Base-by-base conservation (phyloP, 1,139 yeast species). In the Hansenula lynferdii region DNA sequence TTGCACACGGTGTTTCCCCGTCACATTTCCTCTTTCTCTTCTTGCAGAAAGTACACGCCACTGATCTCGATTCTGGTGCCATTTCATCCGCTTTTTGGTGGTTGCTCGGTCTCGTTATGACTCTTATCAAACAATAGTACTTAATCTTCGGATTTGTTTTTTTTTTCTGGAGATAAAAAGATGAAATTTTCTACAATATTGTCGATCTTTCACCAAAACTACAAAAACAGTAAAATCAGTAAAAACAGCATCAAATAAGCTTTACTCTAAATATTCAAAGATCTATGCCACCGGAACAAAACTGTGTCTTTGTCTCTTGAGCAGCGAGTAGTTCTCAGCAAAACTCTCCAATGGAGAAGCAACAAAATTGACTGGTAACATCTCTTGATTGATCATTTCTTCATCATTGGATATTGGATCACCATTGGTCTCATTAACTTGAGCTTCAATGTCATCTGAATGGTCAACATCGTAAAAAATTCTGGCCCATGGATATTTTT, bases 401-500 rank as follows among this genome's bases (percentile, higher is more conserved):
- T 36, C 39, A 6, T 24, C 12, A 6, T 25, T n/a, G n/a, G n/a
- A n/a, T n/a, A n/a, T n/a, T n/a, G n/a, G n/a, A n/a, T n/a, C n/a
- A n/a, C n/a, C n/a, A n/a, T n/a, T n/a, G n/a, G n/a, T n/a, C n/a
- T n/a, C n/a, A n/a, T n/a, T 22, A 15, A 32, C 25, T 19, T 23
- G 29, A 11, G 19, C 26, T 9, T n/a, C 38, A 8, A 23, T 9
- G 6, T 26, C 27, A 12, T 5, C 27, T 20, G 40, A 34, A 18
- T 38, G 8, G 12, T 47, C 50, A 34, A 43, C 28, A 25, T 33
- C 35, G 11, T 33, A 16, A 8, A 43, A 23, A 20, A 51, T 44
- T n/a, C 37, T 37, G 16, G 37, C 43, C 56, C 56, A 51, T 12
- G 53, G 51, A 26, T 44, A 38, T 14, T 40, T 38, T 24, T 35